These are phyloP conservation scores for Telopea speciosissima DNA, from an alignment of 177 flowering plant species.

Conservation along the genomic window DNA sequence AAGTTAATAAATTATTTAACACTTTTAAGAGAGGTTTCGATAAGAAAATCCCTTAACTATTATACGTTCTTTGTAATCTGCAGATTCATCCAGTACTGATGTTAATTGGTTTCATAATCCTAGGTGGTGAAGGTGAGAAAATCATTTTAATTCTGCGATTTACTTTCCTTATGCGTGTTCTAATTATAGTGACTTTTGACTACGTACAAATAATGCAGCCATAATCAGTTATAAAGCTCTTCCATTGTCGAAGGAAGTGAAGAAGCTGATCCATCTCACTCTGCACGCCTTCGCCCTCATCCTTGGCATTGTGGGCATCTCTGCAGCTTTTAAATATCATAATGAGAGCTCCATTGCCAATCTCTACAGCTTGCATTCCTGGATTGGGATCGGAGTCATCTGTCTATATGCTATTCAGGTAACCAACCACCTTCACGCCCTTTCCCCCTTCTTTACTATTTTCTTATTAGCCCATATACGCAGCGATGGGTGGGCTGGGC, in stretches of 20 bases:
- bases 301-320: constrained; percentile 70
- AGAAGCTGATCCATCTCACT: constrained; percentile 71
- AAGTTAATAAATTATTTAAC: too few species aligned
- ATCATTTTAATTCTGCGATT: too few species aligned
- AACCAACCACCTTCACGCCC: constrained; percentile 1
- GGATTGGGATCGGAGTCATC: constrained; percentile 82
- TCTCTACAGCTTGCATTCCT: constrained; percentile 91
- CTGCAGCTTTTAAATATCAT: constrained; percentile 73
- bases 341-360: constrained; percentile 74
- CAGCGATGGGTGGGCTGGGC: too few species aligned
- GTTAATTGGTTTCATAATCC: constrained; percentile 76
- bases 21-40: too few species aligned
- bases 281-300: constrained; percentile 70
- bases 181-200: not conserved
- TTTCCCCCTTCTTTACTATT: too few species aligned
- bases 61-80: constrained; percentile 3
- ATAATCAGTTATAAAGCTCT: constrained; percentile 69
- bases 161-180: not conserved
- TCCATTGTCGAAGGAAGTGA: constrained; percentile 57
- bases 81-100: constrained; percentile 94
- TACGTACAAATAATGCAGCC: constrained; percentile 51
- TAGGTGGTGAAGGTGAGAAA: constrained; percentile 84
- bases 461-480: too few species aligned
- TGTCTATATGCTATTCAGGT: constrained; percentile 84
- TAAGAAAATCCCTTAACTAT: too few species aligned